These are phyloP conservation scores for Leccinum arenicola DNA, from an alignment of 768 basidiomycete species.

Conservation along the genomic window DNA sequence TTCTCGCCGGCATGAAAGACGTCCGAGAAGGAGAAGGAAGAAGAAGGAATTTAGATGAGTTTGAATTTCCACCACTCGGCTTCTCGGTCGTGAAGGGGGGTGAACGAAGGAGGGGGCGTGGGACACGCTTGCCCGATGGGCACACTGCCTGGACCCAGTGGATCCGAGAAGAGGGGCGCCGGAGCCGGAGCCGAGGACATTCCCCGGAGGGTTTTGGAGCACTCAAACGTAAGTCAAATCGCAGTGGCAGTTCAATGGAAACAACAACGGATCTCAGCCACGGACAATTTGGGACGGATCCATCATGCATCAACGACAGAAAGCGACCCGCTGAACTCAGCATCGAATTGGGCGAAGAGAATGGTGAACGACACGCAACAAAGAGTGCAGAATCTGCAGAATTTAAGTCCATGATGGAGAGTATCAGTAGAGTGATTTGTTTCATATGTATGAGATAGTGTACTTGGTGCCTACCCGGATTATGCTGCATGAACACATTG, in stretches of 20 bases:
- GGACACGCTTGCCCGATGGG: too few species aligned
- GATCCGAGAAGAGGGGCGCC: too few species aligned
- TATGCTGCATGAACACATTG: not conserved
- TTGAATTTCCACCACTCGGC: not conserved
- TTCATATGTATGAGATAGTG: not conserved
- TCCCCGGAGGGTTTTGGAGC: too few species aligned
- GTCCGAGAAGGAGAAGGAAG: not conserved
- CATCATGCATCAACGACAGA: not conserved
- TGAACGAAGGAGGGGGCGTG: too few species aligned
- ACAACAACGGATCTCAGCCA: not conserved
- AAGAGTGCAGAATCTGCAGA: conserved; percentile 10
- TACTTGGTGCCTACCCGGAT: not conserved
- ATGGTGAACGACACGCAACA: conserved; percentile 14
- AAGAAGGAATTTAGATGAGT: not conserved
- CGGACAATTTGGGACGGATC: not conserved
- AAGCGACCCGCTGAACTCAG: not conserved
- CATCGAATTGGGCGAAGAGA: conserved; percentile 18
- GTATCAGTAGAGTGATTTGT: not conserved
- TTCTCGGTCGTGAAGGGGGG: too few species aligned
- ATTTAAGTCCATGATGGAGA: not conserved
- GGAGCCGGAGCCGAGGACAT: too few species aligned
- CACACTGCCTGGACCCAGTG: too few species aligned
- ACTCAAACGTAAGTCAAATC: too few species aligned
- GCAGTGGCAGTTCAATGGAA: not conserved
- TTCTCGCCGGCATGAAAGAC: not conserved